Evolutionary conservation across 257 asterid genomes (phyloP), one percentile per base, ranked within the genome.

Genomic region (Echium plantagineum): DNA sequence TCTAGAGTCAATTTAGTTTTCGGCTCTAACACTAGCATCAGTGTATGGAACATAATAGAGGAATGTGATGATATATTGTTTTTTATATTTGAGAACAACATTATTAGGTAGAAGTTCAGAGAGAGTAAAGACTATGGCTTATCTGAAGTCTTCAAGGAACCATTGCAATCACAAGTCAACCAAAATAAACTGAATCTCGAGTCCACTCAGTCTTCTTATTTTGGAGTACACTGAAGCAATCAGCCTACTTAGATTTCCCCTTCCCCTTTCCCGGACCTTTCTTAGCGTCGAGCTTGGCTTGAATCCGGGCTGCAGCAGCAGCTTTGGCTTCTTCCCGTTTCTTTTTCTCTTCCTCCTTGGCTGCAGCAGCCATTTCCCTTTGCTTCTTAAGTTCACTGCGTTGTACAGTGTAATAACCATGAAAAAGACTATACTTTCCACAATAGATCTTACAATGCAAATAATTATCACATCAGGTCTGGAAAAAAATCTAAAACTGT

Each of bases 281-380:
- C 75, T 89, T 93, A 38, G 94, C 86, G 2, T 86, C 96, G 49
- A 89, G 95, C 74, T 89, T 93, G 69, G 99, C 94, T 78, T 86
- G 99, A 55, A 93, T 80, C 60, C 97, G 81, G 31, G 99, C 99
- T 21, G 99, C 89, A 6, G 99, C 99, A 0, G 96, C 96, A 0
- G 96, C 96, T 80, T 93, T 89, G 2, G 99, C 99, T 72, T 89
- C 99, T 80, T 93, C 99, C 62, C 99, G 74, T 78, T 89, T 93
- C 90, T 89, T 93, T 78, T 86, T 93, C 70, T 93, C 99, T 71
- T 86, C 99, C 78, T 89, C 97, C 67, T 93, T 93, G 5, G 61
- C 65, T 5, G 94, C 78, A 55, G 99, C 94, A 0, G 81, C 94
- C 32, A 72, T 28, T 74, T 93, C 99, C 74, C 99, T 79, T 75